Evolutionary conservation across 257 asterid species (phyloP), one percentile per base, ranked within the genome.

Genomic region (Voacanga thouarsii): DNA sequence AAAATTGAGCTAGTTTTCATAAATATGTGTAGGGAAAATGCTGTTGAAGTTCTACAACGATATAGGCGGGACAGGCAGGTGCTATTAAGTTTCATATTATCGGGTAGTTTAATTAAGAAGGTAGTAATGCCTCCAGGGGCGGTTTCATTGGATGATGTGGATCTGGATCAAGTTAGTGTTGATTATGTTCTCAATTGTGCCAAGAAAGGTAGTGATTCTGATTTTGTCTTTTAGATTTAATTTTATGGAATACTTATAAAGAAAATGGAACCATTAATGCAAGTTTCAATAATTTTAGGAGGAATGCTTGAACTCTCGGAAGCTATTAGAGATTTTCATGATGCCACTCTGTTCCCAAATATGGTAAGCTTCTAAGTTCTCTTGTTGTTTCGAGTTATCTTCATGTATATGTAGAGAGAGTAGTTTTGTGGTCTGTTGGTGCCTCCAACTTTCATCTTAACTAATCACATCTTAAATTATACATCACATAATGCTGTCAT

Each of bases 81-180:
- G 15, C 92, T 95, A 47, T 82, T 95, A 55, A 91, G 90, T 86
- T 95, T 93, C 84, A 83, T 95, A 73, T 89, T 95, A 56, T 87
- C 98, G 53, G 96, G 99, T 77, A 93, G 92, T 87, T 84, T 91
- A 81, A 84, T 95, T 80, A 91, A 94, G 91, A 95, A 89, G 87
- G 99, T 95, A 77, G 90, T 90, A 75, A 88, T 95, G 99, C 99
- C 99, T 69, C 98, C 99, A 0, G 99, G 99, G 53, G 99, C 98
- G 4, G 96, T 93, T 83, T 87, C 99, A 12, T 88, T 95, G 85
- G 97, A 95, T 80, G 99, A 95, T 81, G 98, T 95, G 85, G 97
- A 95, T 86, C 96, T 95, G 80, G 98, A 95, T 88, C 99, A 93
- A 89, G 97, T 95, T 78, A 93, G 99, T 79, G 97, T 89, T 33